Conservation (phyloP, 2,329 filamentous ascomycete genomes). For the Achaetomium macrosporum region DNA sequence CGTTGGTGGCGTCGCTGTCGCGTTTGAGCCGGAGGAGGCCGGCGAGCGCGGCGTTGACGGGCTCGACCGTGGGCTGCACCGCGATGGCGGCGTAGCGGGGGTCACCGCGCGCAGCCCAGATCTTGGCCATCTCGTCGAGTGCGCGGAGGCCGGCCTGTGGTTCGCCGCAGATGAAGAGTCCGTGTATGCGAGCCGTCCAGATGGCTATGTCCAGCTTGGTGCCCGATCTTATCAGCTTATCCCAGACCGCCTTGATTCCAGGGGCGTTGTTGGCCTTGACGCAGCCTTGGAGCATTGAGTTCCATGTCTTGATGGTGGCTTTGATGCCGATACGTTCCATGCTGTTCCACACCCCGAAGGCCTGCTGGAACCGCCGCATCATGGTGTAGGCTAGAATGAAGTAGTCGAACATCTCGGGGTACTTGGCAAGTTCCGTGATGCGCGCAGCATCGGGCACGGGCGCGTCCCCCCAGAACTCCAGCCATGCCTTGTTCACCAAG, state of each 20-base stretch:
- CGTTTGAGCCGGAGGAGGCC: conserved; percentile 50
- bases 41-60: conserved; percentile 65
- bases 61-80: conserved; percentile 55
- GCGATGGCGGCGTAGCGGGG: conserved; percentile 31
- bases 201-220: conserved; percentile 56
- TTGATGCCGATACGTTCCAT: conserved; percentile 45
- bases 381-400: conserved; percentile 33
- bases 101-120: conserved; percentile 46
- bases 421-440: conserved; percentile 14
- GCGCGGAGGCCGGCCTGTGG: conserved; percentile 54
- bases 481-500: conserved; percentile 26
- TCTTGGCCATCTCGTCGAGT: conserved; percentile 58
- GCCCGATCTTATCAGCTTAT: conserved; percentile 51
- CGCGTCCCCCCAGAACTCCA: conserved; percentile 26
- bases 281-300: conserved; percentile 67
- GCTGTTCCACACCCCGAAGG: conserved; percentile 33
- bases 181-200: conserved; percentile 67
- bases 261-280: conserved; percentile 50
- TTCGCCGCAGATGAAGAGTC: conserved; percentile 53
- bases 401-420: conserved; percentile 28
- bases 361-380: conserved; percentile 27
- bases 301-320: conserved; percentile 63
- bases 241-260: conserved; percentile 64
- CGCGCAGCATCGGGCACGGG: conserved; percentile 18
- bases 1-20: conserved; percentile 42